phyloP scores from a whole-genome alignment of 2,329 filamentous ascomycete species.

The Aureobasidium sp. region DNA sequence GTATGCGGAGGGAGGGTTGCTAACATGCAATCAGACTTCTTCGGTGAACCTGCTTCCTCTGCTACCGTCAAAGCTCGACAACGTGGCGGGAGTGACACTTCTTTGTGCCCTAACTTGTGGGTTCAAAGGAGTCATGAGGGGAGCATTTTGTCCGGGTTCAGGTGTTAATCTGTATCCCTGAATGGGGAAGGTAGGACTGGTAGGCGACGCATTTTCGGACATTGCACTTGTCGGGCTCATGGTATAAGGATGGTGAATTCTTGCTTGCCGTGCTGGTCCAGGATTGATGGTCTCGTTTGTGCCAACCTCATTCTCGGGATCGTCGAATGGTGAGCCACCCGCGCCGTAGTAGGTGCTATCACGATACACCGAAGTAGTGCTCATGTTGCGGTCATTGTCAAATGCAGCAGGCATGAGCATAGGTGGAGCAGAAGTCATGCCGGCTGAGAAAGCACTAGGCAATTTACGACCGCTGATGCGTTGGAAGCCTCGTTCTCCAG shows the following conservation, averaged over 20 bases:
- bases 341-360: constrained; percentile 39
- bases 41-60: constrained; percentile 25
- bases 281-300: constrained; percentile 24
- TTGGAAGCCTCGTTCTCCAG: constrained; percentile 38
- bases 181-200: constrained; percentile 18
- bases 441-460: constrained; percentile 42
- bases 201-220: constrained; percentile 16
- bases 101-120: constrained; percentile 17
- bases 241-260: constrained; percentile 26
- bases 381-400: constrained; percentile 21
- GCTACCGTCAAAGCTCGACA: constrained; percentile 19
- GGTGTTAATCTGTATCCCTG: constrained; percentile 8
- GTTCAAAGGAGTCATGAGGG: constrained; percentile 15
- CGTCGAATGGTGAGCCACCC: constrained; percentile 25
- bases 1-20: neutral
- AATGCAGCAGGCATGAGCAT: constrained; percentile 21
- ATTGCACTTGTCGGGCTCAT: constrained; percentile 19
- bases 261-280: constrained; percentile 28
- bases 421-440: constrained; percentile 32
- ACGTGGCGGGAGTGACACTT: constrained; percentile 21
- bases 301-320: constrained; percentile 15
- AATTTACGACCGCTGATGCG: constrained; percentile 43
- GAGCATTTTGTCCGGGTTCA: constrained; percentile 4
- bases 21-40: constrained; percentile 20
- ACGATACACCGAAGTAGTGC: constrained; percentile 38